Evolutionary conservation across 192 early-diverging fungal genomes (phyloP), one percentile per base, ranked within the genome.

Genomic region (Kickxella alabastrina): DNA sequence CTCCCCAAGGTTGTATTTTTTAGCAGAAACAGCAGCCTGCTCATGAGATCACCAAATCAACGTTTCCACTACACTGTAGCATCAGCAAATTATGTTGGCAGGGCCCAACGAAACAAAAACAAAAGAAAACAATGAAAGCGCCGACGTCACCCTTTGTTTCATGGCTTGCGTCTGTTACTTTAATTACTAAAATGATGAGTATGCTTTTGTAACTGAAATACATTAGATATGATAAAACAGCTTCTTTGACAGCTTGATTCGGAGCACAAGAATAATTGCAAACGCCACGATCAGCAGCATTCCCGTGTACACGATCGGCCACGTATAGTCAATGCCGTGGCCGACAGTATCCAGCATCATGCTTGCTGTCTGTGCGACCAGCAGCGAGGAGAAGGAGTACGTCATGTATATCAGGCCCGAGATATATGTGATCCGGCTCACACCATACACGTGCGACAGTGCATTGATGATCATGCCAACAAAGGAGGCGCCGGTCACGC

Each of bases 351-450:
- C 73, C 17, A 78, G 66, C 65, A 78, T 62, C 42, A 68, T 27
- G 40, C 68, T 66, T n/a, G 75, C 43, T 9, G 62, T 54, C 42
- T 71, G 75, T 24, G 61, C 58, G 15, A 66, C 68, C 0, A 54
- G 53, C 5, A 77, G 60, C 14, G 63, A 66, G 10, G 63, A 60
- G 14, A 71, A 24, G 8, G 68, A 65, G 34, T 65, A 65, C 6
- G 64, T 58, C 68, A 68, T 66, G 44, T 71, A 71, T n/a, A 77
- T 54, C 42, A 77, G 25, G 3, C 75, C 75, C 24, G 68, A 65
- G 14, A 71, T 71, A 14, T 65, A 71, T n/a, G 67, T 65, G 15
- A 71, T 66, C 10, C 63, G 39, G 1, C 47, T 13, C 0, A 77
- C 68, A 12, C 75, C 75, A 27, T 60, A 66, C 29, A 67, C 15